Conservation (phyloP, 768 basidiomycete species). For the Leccinum sublutescens region DNA sequence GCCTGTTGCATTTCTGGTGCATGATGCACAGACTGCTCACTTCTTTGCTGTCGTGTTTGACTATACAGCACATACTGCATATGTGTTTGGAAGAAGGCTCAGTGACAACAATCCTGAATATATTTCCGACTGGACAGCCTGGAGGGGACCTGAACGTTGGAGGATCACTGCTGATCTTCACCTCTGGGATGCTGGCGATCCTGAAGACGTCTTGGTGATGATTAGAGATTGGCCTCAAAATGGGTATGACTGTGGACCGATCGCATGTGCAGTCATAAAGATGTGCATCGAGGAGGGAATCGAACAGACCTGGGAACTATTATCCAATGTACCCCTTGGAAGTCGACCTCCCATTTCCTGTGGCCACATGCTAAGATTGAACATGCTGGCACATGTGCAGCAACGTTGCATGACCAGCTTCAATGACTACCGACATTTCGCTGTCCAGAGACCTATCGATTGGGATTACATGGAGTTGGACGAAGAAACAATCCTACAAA, state of each 20-base stretch:
- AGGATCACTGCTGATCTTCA: neutral
- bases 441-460: neutral
- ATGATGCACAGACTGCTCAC: neutral
- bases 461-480: neutral
- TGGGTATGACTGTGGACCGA: slow-evolving; percentile 11
- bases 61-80: neutral
- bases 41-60: slow-evolving; percentile 1
- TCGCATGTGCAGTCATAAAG: neutral
- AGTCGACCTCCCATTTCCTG: neutral
- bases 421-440: neutral
- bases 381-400: neutral
- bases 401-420: neutral
- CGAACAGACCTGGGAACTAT: neutral
- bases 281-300: neutral
- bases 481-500: neutral
- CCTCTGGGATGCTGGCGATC: neutral
- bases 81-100: neutral
- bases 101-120: neutral
- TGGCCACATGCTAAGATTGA: neutral
- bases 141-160: slow-evolving; percentile 5
- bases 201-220: neutral
- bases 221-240: slow-evolving; percentile 3
- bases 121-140: neutral
- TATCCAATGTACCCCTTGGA: neutral
- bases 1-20: neutral